These are phyloP conservation scores for Claviceps monticola DNA, from an alignment of 2,329 filamentous ascomycete species.

Conservation along the genomic window DNA sequence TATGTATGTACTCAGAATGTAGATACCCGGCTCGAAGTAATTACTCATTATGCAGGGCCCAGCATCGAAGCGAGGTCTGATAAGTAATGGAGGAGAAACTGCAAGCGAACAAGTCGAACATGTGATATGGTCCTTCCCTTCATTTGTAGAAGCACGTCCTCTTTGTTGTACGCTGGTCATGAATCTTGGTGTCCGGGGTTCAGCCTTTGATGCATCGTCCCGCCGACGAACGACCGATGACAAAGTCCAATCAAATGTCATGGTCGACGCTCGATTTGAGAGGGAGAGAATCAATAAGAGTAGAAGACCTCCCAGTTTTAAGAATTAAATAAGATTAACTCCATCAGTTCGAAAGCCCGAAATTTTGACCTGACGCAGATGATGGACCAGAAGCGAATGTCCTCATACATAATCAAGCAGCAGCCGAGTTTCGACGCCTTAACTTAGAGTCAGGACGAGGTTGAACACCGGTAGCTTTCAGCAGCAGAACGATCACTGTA, in stretches of 20 bases:
- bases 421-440: too few species aligned
- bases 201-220: neutral
- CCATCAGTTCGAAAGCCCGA: too few species aligned
- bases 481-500: too few species aligned
- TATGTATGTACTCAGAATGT: neutral
- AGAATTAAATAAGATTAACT: too few species aligned
- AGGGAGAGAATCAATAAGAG: neutral
- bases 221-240: slow-evolving; percentile 4
- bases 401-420: too few species aligned
- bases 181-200: neutral
- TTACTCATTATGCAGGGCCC: neutral
- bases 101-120: neutral
- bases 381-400: too few species aligned
- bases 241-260: too few species aligned
- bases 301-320: neutral
- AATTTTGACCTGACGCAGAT: too few species aligned
- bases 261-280: too few species aligned
- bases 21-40: neutral
- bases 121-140: neutral
- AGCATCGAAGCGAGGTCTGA: neutral
- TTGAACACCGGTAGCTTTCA: too few species aligned
- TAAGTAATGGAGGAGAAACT: neutral
- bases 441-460: too few species aligned
- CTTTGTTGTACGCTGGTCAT: neutral
- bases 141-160: neutral